Evolutionary conservation across 2,329 filamentous ascomycete genomes (phyloP), one percentile per base, ranked within the genome.

Genomic region (Leptodontidium sp.): DNA sequence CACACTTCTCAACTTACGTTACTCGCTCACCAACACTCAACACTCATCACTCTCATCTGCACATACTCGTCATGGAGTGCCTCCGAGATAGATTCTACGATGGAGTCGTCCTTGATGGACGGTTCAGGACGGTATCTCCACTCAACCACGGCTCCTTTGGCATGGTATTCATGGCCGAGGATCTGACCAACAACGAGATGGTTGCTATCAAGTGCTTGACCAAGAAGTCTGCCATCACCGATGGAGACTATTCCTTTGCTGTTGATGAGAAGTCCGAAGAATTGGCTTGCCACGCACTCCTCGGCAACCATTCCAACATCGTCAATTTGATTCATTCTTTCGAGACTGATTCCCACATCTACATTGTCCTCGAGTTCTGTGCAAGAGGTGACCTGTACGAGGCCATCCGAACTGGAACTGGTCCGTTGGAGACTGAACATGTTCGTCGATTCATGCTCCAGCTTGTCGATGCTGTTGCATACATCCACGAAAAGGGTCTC

Each of bases 131-230:
- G 67, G 87, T 98, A 78, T 93, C 94, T 75, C 94, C 96, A 68
- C 91, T 99, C 83, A 99, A 99, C 80, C 94, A 98, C 87, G 96
- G 96, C 76, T 98, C 96, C 66, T 99, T 98, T 79, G 96, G 96
- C 79, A 97, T 98, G 93, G 96, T 99, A 77, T 98, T 98, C 82
- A 90, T 94, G 82, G 96, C 95, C 69, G 91, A 87, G 79, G 94
- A 99, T 80, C 85, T 90, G 73, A 80, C 85, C 72, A 97, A 92
- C 70, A 88, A 90, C 75, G 86, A 96, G 69, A 87, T 89, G 69
- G 96, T 99, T 75, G 96, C 96, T 71, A 92, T 99, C 87, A 99
- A 99, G 84, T 98, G 95, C 81, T 84, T 98, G 80, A 94, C 93
- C 78, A 99, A 98, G 86, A 87, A 88, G 75, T 84, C 87, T 11